Conservation (phyloP, 345 rosid genomes). For the Citrus glauca region DNA sequence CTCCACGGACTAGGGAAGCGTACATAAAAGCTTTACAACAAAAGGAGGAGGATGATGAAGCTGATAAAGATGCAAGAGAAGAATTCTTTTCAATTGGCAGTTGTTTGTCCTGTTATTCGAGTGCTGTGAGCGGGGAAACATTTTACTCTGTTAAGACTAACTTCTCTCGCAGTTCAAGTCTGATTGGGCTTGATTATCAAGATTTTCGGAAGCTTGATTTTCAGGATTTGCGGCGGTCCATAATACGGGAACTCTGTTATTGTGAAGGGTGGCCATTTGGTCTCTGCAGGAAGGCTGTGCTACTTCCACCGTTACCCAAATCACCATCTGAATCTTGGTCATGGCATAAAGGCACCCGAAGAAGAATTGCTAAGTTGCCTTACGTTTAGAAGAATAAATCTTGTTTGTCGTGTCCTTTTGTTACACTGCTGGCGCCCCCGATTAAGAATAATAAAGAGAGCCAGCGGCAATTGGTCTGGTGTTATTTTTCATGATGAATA, state of each 20-base stretch:
- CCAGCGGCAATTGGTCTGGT: too few relatives aligned
- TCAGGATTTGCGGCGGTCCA: constrained; percentile 40
- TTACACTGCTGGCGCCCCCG: too few relatives aligned
- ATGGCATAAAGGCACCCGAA: constrained; percentile 51
- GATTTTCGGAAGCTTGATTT: constrained; percentile 29
- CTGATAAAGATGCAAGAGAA: constrained; percentile 31
- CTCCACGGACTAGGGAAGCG: constrained; percentile 23
- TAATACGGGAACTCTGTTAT: constrained; percentile 64
- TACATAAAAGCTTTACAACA: constrained; percentile 9
- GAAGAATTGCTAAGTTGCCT: constrained; percentile 31
- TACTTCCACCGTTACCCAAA: constrained; percentile 90
- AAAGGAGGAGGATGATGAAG: constrained; percentile 9
- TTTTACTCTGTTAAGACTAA: constrained; percentile 50
- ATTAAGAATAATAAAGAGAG: too few relatives aligned
- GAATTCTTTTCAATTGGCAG: constrained; percentile 63
- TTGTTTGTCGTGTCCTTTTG: too few relatives aligned
- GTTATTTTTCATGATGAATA: too few relatives aligned
- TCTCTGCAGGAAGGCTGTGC: constrained; percentile 62
- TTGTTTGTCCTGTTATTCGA: constrained; percentile 60
- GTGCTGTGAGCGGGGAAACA: constrained; percentile 49
- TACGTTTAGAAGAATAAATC: constrained; percentile 13
- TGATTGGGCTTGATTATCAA: constrained; percentile 26
- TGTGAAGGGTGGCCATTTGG: constrained; percentile 97
- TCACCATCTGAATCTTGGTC: constrained; percentile 91
- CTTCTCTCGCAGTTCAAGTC: constrained; percentile 61